These are phyloP conservation scores for Trichoderma reesei DNA, from an alignment of 495 filamentous ascomycete species.

Conservation along the genomic window DNA sequence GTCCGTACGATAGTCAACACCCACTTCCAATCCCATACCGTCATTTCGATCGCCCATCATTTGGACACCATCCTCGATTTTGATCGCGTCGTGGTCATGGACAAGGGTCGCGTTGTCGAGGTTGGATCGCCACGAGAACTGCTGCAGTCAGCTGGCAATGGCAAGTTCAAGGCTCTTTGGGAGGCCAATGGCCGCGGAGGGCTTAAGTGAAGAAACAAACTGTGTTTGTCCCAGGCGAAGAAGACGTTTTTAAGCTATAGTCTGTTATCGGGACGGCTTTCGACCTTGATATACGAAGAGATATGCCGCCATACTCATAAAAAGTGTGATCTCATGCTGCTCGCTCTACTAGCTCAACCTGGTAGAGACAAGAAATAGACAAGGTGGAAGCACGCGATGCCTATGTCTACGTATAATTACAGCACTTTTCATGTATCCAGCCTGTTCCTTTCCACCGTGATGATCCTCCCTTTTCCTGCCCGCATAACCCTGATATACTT, in stretches of 20 bases:
- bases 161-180: constrained; percentile 12
- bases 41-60: constrained; percentile 36
- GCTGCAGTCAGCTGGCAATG: neutral
- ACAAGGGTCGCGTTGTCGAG: constrained; percentile 12
- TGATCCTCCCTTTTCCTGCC: constrained; percentile 27
- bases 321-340: neutral
- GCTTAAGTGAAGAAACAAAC: neutral
- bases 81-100: constrained; percentile 19
- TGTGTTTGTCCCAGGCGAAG: neutral
- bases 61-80: constrained; percentile 31
- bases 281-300: too few relatives aligned
- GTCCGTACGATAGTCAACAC: constrained; percentile 23
- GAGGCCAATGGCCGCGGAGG: constrained; percentile 5
- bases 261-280: too few relatives aligned
- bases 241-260: too few relatives aligned
- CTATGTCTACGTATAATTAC: neutral
- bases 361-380: neutral
- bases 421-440: neutral
- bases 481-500: constrained; percentile 27
- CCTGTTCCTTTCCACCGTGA: constrained; percentile 29
- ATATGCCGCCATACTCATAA: too few relatives aligned
- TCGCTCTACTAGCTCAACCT: neutral
- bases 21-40: constrained; percentile 29
- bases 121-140: constrained; percentile 9
- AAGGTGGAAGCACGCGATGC: neutral